Evolutionary conservation across 352 stramenopile genomes (phyloP), one percentile per base, ranked within the genome.

Genomic region (Pythium periplocum): DNA sequence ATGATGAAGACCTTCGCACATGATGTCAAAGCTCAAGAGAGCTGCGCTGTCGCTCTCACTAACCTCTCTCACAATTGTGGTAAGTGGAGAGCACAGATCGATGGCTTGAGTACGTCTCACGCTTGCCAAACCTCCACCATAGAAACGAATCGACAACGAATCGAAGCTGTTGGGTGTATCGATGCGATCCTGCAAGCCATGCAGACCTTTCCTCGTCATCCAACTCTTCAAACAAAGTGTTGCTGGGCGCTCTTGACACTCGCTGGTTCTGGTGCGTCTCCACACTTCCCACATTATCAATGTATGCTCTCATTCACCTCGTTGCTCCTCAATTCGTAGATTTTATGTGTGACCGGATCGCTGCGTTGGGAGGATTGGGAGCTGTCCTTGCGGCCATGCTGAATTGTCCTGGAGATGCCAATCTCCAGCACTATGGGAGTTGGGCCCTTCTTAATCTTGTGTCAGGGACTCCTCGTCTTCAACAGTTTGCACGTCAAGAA

Each of bases 51-150:
- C 32, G 51, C 85, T 33, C 55, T 97, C 11, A 92, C 86, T 6
- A 97, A 97, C 58, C 71, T 97, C 9, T 74, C 90, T 1, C 81
- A 92, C 51, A 88, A 96, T 37, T 85, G 83, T 48, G 76, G 74
- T 78, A 68, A 54, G 60, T 54, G 51, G n/a, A 63, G 58, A 26
- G 17, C 17, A 26, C 17, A 26, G 17, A 0, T 26, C 17, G 0
- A 26, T 26, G 17, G 17, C 17, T 26, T 26, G 17, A 26, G 17
- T 44, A 47, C 53, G 54, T 0, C 35, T 10, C n/a, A 48, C 42
- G 42, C 56, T 45, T 39, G 6, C 48, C 44, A 61, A 73, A 55
- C 43, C 71, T 31, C 38, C 10, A 32, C n/a, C 17, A 45, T 34
- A 96, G 87, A 96, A 47, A 86, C 78, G 26, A 96, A 96, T 59